Conservation (phyloP, 805 yeast species). For the Saccharomycopsis malanga region DNA sequence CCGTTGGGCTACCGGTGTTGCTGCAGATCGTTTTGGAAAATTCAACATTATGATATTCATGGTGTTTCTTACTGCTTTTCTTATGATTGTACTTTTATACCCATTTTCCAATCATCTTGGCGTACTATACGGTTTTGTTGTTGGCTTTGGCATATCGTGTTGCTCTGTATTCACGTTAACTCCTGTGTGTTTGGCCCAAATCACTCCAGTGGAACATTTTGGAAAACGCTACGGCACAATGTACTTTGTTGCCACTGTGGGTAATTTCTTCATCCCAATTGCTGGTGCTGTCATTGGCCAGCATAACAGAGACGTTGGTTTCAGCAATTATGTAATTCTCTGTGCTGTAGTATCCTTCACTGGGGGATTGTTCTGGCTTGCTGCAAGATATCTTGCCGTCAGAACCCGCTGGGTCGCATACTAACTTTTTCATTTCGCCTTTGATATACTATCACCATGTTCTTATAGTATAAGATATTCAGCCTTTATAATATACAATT, state of each 20-base stretch:
- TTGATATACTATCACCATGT: too few species aligned
- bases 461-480: too few species aligned
- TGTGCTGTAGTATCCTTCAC: slow-evolving; percentile 5
- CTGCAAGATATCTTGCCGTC: slow-evolving; percentile 12
- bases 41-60: slow-evolving; percentile 43
- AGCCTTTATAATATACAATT: too few species aligned
- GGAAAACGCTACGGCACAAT: slow-evolving; percentile 51
- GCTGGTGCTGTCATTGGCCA: slow-evolving; percentile 43
- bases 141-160: slow-evolving; percentile 45
- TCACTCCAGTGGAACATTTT: slow-evolving; percentile 45
- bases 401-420: slow-evolving; percentile 6
- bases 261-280: slow-evolving; percentile 43
- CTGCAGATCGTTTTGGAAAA: slow-evolving; percentile 43
- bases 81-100: slow-evolving; percentile 34
- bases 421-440: neutral
- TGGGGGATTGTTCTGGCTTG: slow-evolving; percentile 6
- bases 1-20: slow-evolving; percentile 37
- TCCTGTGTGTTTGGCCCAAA: slow-evolving; percentile 54
- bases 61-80: slow-evolving; percentile 27
- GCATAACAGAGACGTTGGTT: slow-evolving; percentile 1
- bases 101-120: slow-evolving; percentile 31
- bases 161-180: slow-evolving; percentile 48
- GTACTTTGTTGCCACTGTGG: slow-evolving; percentile 52
- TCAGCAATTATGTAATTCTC: slow-evolving; percentile 9
- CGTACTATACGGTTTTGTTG: slow-evolving; percentile 38